Conservation (phyloP, 768 basidiomycete genomes). For the Boletus pseudo-olivaceus region DNA sequence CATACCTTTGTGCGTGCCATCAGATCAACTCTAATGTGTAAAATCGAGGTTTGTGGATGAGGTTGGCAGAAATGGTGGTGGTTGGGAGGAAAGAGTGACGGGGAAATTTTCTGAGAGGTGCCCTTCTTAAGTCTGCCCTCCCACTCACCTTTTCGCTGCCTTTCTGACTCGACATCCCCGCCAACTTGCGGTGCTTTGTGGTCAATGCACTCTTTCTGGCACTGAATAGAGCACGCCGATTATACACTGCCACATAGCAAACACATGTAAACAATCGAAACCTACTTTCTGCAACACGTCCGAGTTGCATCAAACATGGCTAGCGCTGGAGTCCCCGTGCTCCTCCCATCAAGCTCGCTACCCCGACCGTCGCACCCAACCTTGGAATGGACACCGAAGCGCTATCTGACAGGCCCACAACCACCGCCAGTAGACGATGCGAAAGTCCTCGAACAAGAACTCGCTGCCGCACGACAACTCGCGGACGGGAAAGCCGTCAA, state of each 20-base stretch:
- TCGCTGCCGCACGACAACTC: slow-evolving; percentile 66
- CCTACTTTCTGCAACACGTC: neutral
- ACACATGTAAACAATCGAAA: neutral
- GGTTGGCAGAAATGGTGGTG: slow-evolving; percentile 16
- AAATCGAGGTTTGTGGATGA: neutral
- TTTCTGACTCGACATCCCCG: slow-evolving; percentile 17
- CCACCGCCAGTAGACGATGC: slow-evolving; percentile 80
- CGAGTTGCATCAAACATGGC: slow-evolving; percentile 11
- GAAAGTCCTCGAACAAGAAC: slow-evolving; percentile 72
- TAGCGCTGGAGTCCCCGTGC: slow-evolving; percentile 41
- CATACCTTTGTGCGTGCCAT: slow-evolving; percentile 70
- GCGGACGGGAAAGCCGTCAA: slow-evolving; percentile 81
- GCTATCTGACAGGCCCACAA: slow-evolving; percentile 61
- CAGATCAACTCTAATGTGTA: slow-evolving; percentile 18
- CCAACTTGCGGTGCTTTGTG: slow-evolving; percentile 26
- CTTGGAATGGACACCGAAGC: slow-evolving; percentile 74
- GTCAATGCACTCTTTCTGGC: slow-evolving; percentile 15
- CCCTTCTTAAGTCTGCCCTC: slow-evolving; percentile 15
- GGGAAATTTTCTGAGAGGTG: neutral
- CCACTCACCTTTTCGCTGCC: neutral
- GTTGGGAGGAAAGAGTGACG: slow-evolving; percentile 14
- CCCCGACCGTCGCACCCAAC: slow-evolving; percentile 38
- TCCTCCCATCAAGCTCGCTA: slow-evolving; percentile 47
- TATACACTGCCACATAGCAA: slow-evolving; percentile 19
- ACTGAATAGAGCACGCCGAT: neutral